These are phyloP conservation scores for Chytriomyces confervae DNA, from an alignment of 192 early-diverging fungal species.

Conservation along the genomic window DNA sequence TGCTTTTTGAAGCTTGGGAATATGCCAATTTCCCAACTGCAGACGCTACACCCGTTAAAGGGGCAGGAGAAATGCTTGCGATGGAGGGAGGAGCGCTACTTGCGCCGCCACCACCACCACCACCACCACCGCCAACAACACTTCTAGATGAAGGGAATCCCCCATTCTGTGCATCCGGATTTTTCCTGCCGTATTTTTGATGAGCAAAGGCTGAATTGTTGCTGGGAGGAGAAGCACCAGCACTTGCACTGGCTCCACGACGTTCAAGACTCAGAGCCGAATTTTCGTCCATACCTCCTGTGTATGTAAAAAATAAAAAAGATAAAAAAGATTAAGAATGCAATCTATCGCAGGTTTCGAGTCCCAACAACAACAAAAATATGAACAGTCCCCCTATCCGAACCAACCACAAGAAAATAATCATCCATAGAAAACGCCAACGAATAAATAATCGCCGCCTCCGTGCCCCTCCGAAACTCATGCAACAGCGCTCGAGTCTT, in stretches of 20 bases:
- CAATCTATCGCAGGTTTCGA: too few relatives aligned
- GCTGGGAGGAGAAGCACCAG: too few relatives aligned
- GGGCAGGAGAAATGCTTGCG: neutral
- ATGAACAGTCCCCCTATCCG: slow-evolving; percentile 93
- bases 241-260: too few relatives aligned
- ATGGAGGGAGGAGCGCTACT: slow-evolving; percentile 6
- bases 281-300: too few relatives aligned
- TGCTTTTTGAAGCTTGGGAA: slow-evolving; percentile 34
- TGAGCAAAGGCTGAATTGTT: too few relatives aligned
- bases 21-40: neutral
- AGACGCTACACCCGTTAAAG: neutral
- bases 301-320: too few relatives aligned
- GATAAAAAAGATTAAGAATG: too few relatives aligned
- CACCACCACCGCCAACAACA: too few relatives aligned
- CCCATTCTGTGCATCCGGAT: too few relatives aligned
- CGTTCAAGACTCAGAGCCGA: too few relatives aligned
- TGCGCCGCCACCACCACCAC: neutral
- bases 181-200: too few relatives aligned
- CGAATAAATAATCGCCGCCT: slow-evolving; percentile 80
- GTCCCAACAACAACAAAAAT: slow-evolving; percentile 76
- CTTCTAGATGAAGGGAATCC: too few relatives aligned
- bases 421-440: slow-evolving; percentile 85
- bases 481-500: slow-evolving; percentile 73
- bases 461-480: slow-evolving; percentile 85
- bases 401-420: slow-evolving; percentile 81